phyloP scores from a whole-genome alignment of 2,329 filamentous ascomycete genomes.

The Hymenoscyphus infarciens region DNA sequence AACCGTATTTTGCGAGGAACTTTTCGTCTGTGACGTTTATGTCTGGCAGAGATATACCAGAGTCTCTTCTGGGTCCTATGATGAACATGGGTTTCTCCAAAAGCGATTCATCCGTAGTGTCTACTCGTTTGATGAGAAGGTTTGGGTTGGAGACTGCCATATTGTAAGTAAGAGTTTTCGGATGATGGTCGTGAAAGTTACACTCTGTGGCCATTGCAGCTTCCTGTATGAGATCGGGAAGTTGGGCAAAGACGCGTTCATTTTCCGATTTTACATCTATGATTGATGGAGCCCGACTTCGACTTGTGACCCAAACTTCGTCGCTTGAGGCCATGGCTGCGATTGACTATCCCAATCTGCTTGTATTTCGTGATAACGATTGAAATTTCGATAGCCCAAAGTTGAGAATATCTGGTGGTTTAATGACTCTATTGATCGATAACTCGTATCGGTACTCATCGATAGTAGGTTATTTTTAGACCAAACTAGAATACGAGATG shows the following conservation, averaged over 20 bases:
- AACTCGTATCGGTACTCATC: background rate
- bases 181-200: constrained; percentile 11
- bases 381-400: background rate
- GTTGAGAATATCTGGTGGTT: background rate
- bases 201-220: constrained; percentile 31
- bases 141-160: constrained; percentile 27
- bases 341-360: background rate
- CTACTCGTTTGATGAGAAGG: constrained; percentile 24
- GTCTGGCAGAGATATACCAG: constrained; percentile 28
- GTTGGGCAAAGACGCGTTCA: constrained; percentile 25
- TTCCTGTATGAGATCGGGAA: constrained; percentile 33
- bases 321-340: constrained; percentile 20
- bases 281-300: constrained; percentile 28
- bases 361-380: background rate
- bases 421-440: background rate
- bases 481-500: background rate
- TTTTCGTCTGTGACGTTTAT: constrained; percentile 28
- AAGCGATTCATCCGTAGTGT: constrained; percentile 13
- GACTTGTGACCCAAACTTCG: constrained; percentile 28
- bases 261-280: constrained; percentile 30
- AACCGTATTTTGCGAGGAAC: constrained; percentile 29
- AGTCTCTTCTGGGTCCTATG: constrained; percentile 26
- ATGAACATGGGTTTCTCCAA: constrained; percentile 28
- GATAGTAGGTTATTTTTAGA: constrained; percentile 1
- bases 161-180: background rate